Evolutionary conservation across 306 rosid genomes (phyloP).

Genomic region (Aeschynomene evenia): DNA sequence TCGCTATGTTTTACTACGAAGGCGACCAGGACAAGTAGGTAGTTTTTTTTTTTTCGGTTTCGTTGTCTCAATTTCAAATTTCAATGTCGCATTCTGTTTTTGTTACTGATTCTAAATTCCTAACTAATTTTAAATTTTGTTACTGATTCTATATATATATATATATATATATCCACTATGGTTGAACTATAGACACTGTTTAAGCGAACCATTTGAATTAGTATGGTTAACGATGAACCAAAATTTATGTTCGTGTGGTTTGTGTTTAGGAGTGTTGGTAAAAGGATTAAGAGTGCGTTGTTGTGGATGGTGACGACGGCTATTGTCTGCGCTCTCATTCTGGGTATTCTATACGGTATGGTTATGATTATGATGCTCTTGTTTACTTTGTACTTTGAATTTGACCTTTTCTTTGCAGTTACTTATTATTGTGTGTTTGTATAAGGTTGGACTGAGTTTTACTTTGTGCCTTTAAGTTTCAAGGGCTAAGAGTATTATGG

Average conservation of each 20-base stretch:
- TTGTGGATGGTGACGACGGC: slow-evolving; percentile 82
- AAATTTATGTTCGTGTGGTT: not conserved
- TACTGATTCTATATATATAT: too few relatives aligned
- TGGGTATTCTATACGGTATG: slow-evolving; percentile 90
- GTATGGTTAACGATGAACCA: too few relatives aligned
- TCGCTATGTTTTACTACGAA: slow-evolving; percentile 96
- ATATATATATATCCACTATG: too few relatives aligned
- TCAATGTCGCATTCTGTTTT: not conserved
- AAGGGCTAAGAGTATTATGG: not conserved
- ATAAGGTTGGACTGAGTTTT: not conserved
- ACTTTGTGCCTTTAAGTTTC: not conserved
- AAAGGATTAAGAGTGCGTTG: slow-evolving; percentile 80
- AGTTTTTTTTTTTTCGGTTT: too few relatives aligned
- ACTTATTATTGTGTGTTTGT: not conserved
- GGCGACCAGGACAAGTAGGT: slow-evolving; percentile 99
- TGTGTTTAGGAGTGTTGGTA: slow-evolving; percentile 70
- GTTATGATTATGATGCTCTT: not conserved
- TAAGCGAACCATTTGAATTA: too few relatives aligned
- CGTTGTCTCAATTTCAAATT: too few relatives aligned
- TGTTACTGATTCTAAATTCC: too few relatives aligned
- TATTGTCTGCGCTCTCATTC: slow-evolving; percentile 73
- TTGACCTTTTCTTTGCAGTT: not conserved
- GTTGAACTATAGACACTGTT: too few relatives aligned
- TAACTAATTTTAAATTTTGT: too few relatives aligned
- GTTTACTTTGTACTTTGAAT: not conserved